phyloP scores from a whole-genome alignment of 1,284 basidiomycete species.

The Ceratobasidium theobromae region DNA sequence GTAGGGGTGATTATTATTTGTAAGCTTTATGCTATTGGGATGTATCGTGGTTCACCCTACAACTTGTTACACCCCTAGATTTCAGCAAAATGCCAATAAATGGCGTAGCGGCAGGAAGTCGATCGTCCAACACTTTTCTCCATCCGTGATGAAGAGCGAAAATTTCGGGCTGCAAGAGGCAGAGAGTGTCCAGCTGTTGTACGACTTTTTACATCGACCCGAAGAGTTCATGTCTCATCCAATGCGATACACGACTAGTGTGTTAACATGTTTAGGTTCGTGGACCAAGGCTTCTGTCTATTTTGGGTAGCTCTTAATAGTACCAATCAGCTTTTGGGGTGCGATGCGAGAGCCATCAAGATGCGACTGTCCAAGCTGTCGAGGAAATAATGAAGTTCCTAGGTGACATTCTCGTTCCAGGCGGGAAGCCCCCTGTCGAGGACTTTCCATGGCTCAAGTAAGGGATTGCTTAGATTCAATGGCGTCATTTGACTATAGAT shows the following conservation, averaged over 20 bases:
- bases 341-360: no score
- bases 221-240: slow-evolving; percentile 19
- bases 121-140: slow-evolving; percentile 19
- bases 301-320: no score
- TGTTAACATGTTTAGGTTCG: no score
- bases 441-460: no score
- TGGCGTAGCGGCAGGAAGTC: slow-evolving; percentile 15
- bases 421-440: no score
- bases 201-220: slow-evolving; percentile 29
- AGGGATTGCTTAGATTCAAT: no score
- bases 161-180: slow-evolving; percentile 10
- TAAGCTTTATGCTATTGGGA: background rate
- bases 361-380: no score
- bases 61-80: background rate
- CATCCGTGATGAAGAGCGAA: slow-evolving; percentile 6
- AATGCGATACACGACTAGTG: slow-evolving; percentile 29
- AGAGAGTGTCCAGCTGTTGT: slow-evolving; percentile 22
- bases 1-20: slow-evolving; percentile 7
- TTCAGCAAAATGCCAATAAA: slow-evolving; percentile 18
- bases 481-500: no score
- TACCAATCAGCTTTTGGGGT: no score
- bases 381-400: no score
- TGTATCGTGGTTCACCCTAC: background rate
- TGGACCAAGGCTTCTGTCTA: no score
- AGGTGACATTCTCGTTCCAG: no score